A percentile compares a stretch with the other conserved stretches of the same genome.
These are phyloP conservation scores for Arthromyces matolae DNA, from an alignment of 768 basidiomycete genomes.

Conservation along the genomic window DNA sequence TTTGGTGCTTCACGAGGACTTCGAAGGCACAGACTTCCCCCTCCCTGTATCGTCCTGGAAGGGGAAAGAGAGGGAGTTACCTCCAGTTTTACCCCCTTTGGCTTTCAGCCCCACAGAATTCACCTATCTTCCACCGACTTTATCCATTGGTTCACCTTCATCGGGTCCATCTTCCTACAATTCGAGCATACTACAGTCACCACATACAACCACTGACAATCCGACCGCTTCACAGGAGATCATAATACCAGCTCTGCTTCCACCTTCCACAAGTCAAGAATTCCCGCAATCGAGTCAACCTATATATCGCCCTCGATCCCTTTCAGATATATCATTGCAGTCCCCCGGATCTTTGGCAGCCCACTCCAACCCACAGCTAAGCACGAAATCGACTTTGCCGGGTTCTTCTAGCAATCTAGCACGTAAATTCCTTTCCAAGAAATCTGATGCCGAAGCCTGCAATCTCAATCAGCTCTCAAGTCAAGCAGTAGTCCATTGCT, in stretches of 20 bases:
- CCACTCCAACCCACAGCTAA: constrained; percentile 46
- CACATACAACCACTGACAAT: constrained; percentile 9
- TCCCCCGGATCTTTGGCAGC: constrained; percentile 41
- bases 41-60: constrained; percentile 27
- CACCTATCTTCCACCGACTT: constrained; percentile 37
- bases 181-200: constrained; percentile 16
- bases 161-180: constrained; percentile 39
- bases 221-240: constrained; percentile 7
- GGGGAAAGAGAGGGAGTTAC: constrained; percentile 60
- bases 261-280: constrained; percentile 18
- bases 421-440: constrained; percentile 51
- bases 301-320: constrained; percentile 50
- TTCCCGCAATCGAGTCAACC: constrained; percentile 26
- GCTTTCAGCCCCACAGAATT: constrained; percentile 55
- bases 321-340: constrained; percentile 49
- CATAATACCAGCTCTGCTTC: constrained; percentile 10
- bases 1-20: constrained; percentile 10
- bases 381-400: constrained; percentile 40
- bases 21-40: constrained; percentile 3
- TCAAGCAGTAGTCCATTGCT: constrained; percentile 3
- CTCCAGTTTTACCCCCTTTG: constrained; percentile 65
- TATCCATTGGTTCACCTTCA: constrained; percentile 28
- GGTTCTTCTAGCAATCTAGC: constrained; percentile 49
- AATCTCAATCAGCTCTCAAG: not conserved
- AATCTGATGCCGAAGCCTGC: constrained; percentile 17